phyloP scores from a whole-genome alignment of 495 filamentous ascomycete species.

The Neurospora intermedia region DNA sequence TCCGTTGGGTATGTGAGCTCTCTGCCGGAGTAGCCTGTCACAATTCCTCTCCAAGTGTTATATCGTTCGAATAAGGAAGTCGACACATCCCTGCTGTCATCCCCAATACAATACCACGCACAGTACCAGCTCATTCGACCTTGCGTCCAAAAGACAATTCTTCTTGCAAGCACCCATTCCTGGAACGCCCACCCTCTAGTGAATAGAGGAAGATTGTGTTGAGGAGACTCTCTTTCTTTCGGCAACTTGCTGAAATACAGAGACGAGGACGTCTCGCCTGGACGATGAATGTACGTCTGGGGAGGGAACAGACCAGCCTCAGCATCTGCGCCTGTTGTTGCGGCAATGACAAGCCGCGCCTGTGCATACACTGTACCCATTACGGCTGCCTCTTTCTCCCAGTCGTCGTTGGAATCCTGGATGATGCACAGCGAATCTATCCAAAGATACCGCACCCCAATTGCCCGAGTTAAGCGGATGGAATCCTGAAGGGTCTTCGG shows the following conservation, averaged over 20 bases:
- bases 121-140: not conserved
- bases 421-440: not conserved
- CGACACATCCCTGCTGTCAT: not conserved
- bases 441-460: not conserved
- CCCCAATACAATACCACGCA: accelerated
- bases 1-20: not conserved
- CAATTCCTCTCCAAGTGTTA: not conserved
- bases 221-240: accelerated
- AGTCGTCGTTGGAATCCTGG: not conserved
- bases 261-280: not conserved
- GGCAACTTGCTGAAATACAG: not conserved
- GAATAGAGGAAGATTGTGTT: not conserved
- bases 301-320: not conserved
- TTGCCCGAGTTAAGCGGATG: not conserved
- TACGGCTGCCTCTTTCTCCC: accelerated
- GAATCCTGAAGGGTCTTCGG: not conserved
- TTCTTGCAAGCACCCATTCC: not conserved
- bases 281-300: not conserved
- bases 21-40: not conserved
- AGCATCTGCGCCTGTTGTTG: accelerated
- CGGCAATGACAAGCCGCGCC: not conserved
- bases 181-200: not conserved
- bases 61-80: no score
- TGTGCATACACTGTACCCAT: not conserved
- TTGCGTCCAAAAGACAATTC: not conserved